These are phyloP conservation scores for Lipomyces starkeyi DNA, from an alignment of 805 yeast species.

Conservation along the genomic window DNA sequence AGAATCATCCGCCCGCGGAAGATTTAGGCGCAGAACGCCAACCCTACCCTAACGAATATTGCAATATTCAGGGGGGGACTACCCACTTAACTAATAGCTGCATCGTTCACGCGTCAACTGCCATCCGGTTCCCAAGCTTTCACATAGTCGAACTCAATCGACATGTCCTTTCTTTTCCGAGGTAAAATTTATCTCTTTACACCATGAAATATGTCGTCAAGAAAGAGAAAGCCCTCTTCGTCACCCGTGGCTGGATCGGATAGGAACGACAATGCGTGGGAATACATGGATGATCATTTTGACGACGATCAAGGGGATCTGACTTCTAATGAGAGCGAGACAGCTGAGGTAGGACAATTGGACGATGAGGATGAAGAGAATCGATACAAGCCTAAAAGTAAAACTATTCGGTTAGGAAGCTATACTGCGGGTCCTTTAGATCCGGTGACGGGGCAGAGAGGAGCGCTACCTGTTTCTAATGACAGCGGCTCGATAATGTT, in stretches of 20 bases:
- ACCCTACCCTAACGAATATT: too few relatives aligned
- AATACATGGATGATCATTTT: slow-evolving; percentile 12
- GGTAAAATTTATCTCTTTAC: background rate
- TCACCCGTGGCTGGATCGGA: background rate
- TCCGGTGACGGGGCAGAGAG: slow-evolving; percentile 41
- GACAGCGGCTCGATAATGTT: slow-evolving; percentile 4
- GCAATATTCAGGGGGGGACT: background rate
- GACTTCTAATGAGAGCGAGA: background rate
- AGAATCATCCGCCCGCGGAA: too few relatives aligned
- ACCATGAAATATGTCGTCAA: background rate
- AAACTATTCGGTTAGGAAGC: slow-evolving; percentile 27
- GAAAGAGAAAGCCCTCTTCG: background rate
- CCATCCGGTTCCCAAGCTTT: background rate
- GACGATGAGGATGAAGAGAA: slow-evolving; percentile 22
- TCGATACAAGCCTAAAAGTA: slow-evolving; percentile 15
- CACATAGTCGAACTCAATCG: background rate
- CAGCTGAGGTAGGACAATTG: slow-evolving; percentile 18
- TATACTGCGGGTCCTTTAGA: slow-evolving; percentile 42
- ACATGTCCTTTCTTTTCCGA: background rate
- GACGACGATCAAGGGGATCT: background rate
- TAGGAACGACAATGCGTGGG: slow-evolving; percentile 12
- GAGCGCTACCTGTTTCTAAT: slow-evolving; percentile 43
- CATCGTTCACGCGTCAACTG: background rate
- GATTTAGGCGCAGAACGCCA: too few relatives aligned
- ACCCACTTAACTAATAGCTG: background rate